A percentile compares a stretch with the other conserved stretches of the same genome.
Evolutionary conservation across 306 rosid genomes (phyloP).

Genomic region (Sesbania bispinosa): DNA sequence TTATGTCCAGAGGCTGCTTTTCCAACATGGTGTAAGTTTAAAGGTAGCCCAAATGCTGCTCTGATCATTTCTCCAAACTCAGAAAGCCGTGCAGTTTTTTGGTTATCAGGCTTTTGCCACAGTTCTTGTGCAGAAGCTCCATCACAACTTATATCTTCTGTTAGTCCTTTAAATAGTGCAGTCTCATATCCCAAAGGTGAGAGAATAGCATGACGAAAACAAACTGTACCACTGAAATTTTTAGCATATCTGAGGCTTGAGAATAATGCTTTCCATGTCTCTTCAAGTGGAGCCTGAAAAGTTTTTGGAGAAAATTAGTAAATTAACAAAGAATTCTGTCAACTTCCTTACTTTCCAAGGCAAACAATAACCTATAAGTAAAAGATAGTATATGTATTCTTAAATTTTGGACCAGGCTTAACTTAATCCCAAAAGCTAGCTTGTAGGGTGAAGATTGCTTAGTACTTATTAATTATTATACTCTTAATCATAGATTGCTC

Average conservation of each 20-base stretch:
- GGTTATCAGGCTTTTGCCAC: slow-evolving; percentile 64
- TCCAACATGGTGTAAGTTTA: slow-evolving; percentile 41
- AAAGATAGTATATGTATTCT: not conserved
- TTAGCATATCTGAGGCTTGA: slow-evolving; percentile 81
- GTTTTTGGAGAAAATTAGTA: slow-evolving; percentile 4
- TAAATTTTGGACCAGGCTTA: too few species aligned
- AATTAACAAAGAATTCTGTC: not conserved
- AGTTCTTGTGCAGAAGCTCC: slow-evolving; percentile 72
- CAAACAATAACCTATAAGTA: slow-evolving; percentile 1
- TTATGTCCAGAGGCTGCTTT: slow-evolving; percentile 47
- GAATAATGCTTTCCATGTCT: slow-evolving; percentile 86
- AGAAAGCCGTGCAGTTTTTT: slow-evolving; percentile 76
- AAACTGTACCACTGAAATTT: slow-evolving; percentile 74
- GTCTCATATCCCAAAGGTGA: slow-evolving; percentile 93
- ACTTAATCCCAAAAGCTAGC: too few species aligned
- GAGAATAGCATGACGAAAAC: slow-evolving; percentile 84
- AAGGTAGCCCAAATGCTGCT: slow-evolving; percentile 69
- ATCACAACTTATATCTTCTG: slow-evolving; percentile 54
- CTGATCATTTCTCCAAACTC: slow-evolving; percentile 95
- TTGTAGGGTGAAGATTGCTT: too few species aligned
- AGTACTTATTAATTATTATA: too few species aligned
- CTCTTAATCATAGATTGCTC: too few species aligned
- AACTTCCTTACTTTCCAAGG: slow-evolving; percentile 16
- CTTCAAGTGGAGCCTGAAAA: slow-evolving; percentile 80
- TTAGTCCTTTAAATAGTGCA: slow-evolving; percentile 75